Evolutionary conservation across 1,284 basidiomycete species (phyloP).

Genomic region (Butyriboletus appendiculatus): DNA sequence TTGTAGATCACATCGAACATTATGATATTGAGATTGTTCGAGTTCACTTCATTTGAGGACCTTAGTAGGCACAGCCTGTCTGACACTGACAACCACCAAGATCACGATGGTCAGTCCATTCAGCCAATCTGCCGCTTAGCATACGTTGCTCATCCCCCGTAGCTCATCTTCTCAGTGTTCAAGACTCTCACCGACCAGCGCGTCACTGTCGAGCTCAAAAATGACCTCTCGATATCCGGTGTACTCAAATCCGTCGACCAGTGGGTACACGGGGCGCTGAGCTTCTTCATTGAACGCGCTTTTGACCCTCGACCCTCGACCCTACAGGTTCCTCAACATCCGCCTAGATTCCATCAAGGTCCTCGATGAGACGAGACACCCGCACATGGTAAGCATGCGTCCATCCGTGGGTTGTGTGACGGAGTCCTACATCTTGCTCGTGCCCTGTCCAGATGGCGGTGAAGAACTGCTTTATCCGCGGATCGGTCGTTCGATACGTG

Average conservation of each 20-base stretch:
- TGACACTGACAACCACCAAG: slow-evolving; percentile 1
- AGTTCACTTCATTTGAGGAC: neutral
- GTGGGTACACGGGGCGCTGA: slow-evolving; percentile 47
- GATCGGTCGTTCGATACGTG: slow-evolving; percentile 97
- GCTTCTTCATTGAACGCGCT: neutral
- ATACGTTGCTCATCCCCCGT: slow-evolving; percentile 12
- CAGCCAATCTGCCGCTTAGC: neutral
- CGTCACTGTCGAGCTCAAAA: slow-evolving; percentile 98
- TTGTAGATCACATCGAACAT: neutral
- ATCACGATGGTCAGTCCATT: slow-evolving; percentile 25
- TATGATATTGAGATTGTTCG: slow-evolving; percentile 25
- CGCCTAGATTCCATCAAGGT: slow-evolving; percentile 94
- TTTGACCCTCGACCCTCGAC: slow-evolving; percentile 3
- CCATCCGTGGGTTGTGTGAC: neutral
- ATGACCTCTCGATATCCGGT: slow-evolving; percentile 96
- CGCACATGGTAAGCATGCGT: slow-evolving; percentile 81
- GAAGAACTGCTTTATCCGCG: slow-evolving; percentile 98
- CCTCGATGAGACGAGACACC: slow-evolving; percentile 89
- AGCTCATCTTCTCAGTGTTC: slow-evolving; percentile 98
- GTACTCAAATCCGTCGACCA: slow-evolving; percentile 98
- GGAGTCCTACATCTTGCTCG: neutral
- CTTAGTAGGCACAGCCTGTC: neutral
- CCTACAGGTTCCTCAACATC: slow-evolving; percentile 91
- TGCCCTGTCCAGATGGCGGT: slow-evolving; percentile 76
- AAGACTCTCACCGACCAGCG: slow-evolving; percentile 98